A percentile compares a stretch with the other conserved stretches of the same genome.
Evolutionary conservation across 2,329 filamentous ascomycete species (phyloP).

Genomic region (Fusarium devonianum): DNA sequence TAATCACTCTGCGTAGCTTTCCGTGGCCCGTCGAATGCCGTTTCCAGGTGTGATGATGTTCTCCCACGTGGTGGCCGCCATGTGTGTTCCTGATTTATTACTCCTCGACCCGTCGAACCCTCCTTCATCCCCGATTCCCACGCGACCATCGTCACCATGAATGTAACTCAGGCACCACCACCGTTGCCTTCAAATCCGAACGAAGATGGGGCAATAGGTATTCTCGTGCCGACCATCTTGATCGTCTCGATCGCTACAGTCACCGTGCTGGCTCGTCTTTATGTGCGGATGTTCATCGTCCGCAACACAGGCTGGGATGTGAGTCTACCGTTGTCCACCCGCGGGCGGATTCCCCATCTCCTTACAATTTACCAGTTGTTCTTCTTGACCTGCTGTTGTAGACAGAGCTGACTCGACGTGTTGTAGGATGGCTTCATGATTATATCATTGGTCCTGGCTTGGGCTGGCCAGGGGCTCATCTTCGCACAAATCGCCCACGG

Average conservation of each 20-base stretch:
- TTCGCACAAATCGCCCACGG: conserved; percentile 52
- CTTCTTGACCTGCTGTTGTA: neutral
- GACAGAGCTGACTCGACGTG: neutral
- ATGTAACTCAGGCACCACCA: too few species aligned
- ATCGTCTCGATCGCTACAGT: conserved; percentile 49
- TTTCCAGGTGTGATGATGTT: neutral
- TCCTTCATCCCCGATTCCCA: conserved; percentile 12
- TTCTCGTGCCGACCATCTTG: conserved; percentile 51
- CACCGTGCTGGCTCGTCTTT: conserved; percentile 51
- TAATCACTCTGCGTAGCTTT: too few species aligned
- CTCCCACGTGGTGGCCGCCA: conserved; percentile 4
- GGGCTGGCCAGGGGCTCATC: conserved; percentile 50
- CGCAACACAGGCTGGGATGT: conserved; percentile 58
- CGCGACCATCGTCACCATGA: conserved; percentile 23
- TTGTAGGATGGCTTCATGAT: conserved; percentile 44
- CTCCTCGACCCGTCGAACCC: conserved; percentile 6
- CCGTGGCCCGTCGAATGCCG: too few species aligned
- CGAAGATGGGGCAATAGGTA: conserved; percentile 47
- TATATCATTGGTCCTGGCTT: conserved; percentile 41
- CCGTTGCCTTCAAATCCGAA: conserved; percentile 42
- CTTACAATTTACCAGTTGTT: too few species aligned
- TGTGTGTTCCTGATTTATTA: conserved; percentile 21
- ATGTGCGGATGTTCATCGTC: conserved; percentile 56
- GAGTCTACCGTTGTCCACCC: too few species aligned
- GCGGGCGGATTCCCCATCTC: too few species aligned